Evolutionary conservation across 805 yeast species (phyloP).

Genomic region (Hanseniaspora mollemarum): DNA sequence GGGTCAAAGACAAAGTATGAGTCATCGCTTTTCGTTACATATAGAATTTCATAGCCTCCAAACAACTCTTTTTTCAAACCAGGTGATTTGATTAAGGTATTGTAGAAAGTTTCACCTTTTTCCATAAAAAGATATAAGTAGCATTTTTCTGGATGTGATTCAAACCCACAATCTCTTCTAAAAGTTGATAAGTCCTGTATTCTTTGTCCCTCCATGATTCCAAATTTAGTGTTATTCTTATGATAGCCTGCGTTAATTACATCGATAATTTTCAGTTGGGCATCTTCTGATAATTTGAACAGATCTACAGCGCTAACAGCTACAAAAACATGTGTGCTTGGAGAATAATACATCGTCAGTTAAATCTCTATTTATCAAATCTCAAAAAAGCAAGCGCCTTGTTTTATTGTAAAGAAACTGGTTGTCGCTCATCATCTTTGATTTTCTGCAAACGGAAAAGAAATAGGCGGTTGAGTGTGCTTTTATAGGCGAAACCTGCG

Average conservation of each 20-base stretch:
- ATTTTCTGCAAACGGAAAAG: no score
- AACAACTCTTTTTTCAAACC: constrained; percentile 5
- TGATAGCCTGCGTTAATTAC: constrained; percentile 43
- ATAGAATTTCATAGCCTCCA: neutral
- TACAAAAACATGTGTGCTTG: constrained; percentile 24
- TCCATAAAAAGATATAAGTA: constrained; percentile 25
- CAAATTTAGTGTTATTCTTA: constrained; percentile 36
- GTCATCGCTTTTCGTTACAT: neutral
- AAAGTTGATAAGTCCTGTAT: constrained; percentile 26
- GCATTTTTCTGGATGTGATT: constrained; percentile 18
- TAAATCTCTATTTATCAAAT: no score
- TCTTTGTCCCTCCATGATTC: constrained; percentile 35
- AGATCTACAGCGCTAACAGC: constrained; percentile 26
- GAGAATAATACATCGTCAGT: no score
- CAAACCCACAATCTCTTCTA: constrained; percentile 26
- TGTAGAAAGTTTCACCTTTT: neutral
- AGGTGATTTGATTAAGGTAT: constrained; percentile 21
- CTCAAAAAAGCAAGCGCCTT: no score
- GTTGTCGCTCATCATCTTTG: no score
- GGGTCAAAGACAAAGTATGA: constrained; percentile 16
- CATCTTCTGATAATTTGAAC: constrained; percentile 21
- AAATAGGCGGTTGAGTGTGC: no score
- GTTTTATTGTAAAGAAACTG: no score
- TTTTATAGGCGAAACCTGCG: no score
- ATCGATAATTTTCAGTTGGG: constrained; percentile 22